phyloP scores from a whole-genome alignment of 2,329 filamentous ascomycete species.

The Calonectria crousiana region DNA sequence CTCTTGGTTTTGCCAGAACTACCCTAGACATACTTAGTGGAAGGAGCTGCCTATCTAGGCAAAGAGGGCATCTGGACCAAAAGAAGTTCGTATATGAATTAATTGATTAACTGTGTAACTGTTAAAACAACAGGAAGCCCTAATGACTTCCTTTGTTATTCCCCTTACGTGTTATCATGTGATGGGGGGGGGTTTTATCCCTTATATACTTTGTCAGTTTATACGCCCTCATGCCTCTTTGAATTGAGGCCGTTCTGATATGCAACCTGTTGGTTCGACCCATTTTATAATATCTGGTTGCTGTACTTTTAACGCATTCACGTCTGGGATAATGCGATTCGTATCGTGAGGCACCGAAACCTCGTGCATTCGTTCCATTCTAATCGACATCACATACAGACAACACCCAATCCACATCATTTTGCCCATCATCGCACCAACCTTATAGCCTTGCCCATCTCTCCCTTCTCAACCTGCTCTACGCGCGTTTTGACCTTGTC shows the following conservation, averaged over 20 bases:
- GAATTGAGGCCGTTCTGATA: background rate
- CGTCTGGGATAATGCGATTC: background rate
- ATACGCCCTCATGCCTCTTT: background rate
- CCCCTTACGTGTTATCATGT: too few relatives aligned
- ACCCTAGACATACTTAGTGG: background rate
- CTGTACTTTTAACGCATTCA: background rate
- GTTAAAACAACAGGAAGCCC: too few relatives aligned
- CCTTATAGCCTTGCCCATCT: conserved; percentile 60
- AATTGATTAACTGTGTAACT: too few relatives aligned
- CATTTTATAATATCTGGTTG: background rate
- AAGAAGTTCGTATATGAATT: too few relatives aligned
- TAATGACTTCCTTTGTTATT: too few relatives aligned
- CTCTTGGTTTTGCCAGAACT: background rate
- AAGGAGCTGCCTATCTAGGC: too few relatives aligned
- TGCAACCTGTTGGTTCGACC: background rate
- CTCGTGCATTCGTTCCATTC: background rate
- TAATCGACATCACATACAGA: background rate
- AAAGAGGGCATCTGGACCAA: too few relatives aligned
- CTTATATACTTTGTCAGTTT: background rate
- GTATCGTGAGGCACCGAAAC: background rate
- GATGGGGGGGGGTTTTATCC: too few relatives aligned
- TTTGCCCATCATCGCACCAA: conserved; percentile 32
- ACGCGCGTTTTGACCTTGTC: conserved; percentile 60
- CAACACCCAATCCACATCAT: background rate
- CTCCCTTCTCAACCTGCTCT: conserved; percentile 62